phyloP scores from a whole-genome alignment of 2,329 filamentous ascomycete species.

The Didymella exigua region DNA sequence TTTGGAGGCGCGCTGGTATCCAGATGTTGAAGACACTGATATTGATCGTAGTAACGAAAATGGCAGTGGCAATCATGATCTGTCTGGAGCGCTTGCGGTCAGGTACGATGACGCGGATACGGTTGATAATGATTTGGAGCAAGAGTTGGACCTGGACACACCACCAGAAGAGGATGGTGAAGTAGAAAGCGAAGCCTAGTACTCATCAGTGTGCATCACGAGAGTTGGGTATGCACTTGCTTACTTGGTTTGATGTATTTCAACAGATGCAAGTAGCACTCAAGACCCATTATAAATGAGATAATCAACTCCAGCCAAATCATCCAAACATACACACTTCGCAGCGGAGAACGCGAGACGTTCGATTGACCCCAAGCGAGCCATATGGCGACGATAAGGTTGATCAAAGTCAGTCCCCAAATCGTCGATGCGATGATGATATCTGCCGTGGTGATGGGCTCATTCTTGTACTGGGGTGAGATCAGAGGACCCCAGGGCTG shows the following conservation, averaged over 20 bases:
- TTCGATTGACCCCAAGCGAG: constrained; percentile 39
- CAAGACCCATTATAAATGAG: constrained; percentile 52
- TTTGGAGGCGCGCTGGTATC: constrained; percentile 49
- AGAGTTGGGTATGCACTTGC: neutral
- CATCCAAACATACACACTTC: constrained; percentile 55
- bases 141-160: constrained; percentile 48
- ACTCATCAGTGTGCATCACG: neutral
- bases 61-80: constrained; percentile 47
- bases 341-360: constrained; percentile 33
- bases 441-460: constrained; percentile 39
- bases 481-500: constrained; percentile 36
- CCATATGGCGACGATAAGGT: constrained; percentile 38
- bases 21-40: constrained; percentile 49
- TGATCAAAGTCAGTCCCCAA: constrained; percentile 39
- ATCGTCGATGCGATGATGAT: constrained; percentile 41
- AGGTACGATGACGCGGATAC: constrained; percentile 45
- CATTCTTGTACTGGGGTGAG: constrained; percentile 27
- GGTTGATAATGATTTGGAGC: constrained; percentile 51
- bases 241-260: constrained; percentile 44
- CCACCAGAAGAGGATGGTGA: constrained; percentile 46
- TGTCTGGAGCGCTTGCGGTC: constrained; percentile 37
- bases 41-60: constrained; percentile 47
- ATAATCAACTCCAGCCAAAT: constrained; percentile 56
- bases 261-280: constrained; percentile 46
- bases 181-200: constrained; percentile 44